Conservation (phyloP, 2,329 filamentous ascomycete species). For the Colletotrichum chlorophyti region DNA sequence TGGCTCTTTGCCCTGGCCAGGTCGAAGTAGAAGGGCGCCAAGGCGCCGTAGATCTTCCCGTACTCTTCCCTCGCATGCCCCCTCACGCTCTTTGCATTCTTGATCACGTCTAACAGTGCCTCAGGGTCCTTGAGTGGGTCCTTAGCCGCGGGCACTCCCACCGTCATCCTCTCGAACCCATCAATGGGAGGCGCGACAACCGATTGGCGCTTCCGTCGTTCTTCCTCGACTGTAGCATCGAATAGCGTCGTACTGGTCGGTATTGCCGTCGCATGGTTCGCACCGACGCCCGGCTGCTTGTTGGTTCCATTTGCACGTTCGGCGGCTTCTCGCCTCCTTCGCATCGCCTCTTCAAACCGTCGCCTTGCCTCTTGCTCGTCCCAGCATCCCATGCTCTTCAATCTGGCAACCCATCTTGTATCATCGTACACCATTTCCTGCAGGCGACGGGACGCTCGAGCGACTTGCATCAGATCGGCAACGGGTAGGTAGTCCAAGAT, state of each 20-base stretch:
- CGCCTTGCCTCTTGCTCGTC: constrained; percentile 85
- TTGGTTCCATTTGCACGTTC: constrained; percentile 35
- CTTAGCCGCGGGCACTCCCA: constrained; percentile 51
- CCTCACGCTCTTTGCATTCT: constrained; percentile 76
- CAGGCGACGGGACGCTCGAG: constrained; percentile 83
- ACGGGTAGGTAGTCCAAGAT: constrained; percentile 91
- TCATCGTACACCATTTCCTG: constrained; percentile 99
- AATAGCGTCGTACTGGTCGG: constrained; percentile 68
- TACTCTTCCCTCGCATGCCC: constrained; percentile 90
- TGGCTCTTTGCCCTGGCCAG: constrained; percentile 75
- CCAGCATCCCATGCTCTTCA: constrained; percentile 91
- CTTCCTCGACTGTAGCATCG: constrained; percentile 74
- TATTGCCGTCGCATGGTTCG: constrained; percentile 31
- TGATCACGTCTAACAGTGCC: constrained; percentile 72
- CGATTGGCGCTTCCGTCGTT: constrained; percentile 53
- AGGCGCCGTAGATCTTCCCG: constrained; percentile 85
- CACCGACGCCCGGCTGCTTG: constrained; percentile 28
- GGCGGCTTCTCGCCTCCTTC: constrained; percentile 64
- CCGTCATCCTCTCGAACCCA: constrained; percentile 80
- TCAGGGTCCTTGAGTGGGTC: constrained; percentile 64
- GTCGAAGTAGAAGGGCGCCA: constrained; percentile 90
- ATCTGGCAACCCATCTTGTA: constrained; percentile 86
- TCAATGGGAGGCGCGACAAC: constrained; percentile 50
- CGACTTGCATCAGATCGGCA: constrained; percentile 83
- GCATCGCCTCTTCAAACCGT: constrained; percentile 76